Conservation (phyloP, 352 stramenopile genomes). For the Pythium aphanidermatum region DNA sequence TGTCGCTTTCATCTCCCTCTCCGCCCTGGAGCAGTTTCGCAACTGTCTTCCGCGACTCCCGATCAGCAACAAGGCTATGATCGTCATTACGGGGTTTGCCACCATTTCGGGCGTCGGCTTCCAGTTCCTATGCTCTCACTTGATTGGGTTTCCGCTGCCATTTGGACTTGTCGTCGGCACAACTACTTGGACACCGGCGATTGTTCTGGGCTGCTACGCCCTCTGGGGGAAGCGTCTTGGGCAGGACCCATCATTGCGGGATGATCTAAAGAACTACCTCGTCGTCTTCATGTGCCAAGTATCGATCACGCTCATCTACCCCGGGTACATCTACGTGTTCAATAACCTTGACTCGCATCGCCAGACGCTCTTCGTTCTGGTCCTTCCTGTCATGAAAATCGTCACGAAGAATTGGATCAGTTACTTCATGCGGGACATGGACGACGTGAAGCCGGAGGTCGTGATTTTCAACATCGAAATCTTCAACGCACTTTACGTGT, state of each 20-base stretch:
- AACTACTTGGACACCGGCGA: slow-evolving; percentile 7
- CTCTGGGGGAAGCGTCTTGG: slow-evolving; percentile 3
- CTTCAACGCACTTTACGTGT: slow-evolving; percentile 36
- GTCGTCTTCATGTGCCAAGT: slow-evolving; percentile 30
- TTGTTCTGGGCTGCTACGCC: slow-evolving; percentile 27
- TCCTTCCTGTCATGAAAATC: slow-evolving; percentile 39
- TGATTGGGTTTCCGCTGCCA: slow-evolving; percentile 36
- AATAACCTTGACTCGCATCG: slow-evolving; percentile 1
- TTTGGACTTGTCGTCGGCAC: slow-evolving; percentile 24
- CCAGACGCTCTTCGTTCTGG: slow-evolving; percentile 26
- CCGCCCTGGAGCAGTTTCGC: slow-evolving; percentile 28
- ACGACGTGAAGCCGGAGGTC: slow-evolving; percentile 33
- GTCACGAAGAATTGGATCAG: slow-evolving; percentile 33
- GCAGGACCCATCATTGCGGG: neutral
- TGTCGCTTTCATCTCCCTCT: slow-evolving; percentile 23
- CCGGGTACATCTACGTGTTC: slow-evolving; percentile 35
- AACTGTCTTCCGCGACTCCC: slow-evolving; percentile 11
- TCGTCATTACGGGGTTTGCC: slow-evolving; percentile 14
- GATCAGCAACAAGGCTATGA: slow-evolving; percentile 4
- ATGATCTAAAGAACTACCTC: neutral
- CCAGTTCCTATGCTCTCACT: slow-evolving; percentile 20
- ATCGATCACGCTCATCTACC: slow-evolving; percentile 32
- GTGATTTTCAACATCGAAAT: slow-evolving; percentile 46
- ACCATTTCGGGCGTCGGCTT: slow-evolving; percentile 17
- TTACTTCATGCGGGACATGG: slow-evolving; percentile 8